A percentile compares a stretch with the other conserved stretches of the same genome.
These are phyloP conservation scores for Metschnikowia noctiluminum DNA, from an alignment of 805 yeast genomes.

Conservation along the genomic window DNA sequence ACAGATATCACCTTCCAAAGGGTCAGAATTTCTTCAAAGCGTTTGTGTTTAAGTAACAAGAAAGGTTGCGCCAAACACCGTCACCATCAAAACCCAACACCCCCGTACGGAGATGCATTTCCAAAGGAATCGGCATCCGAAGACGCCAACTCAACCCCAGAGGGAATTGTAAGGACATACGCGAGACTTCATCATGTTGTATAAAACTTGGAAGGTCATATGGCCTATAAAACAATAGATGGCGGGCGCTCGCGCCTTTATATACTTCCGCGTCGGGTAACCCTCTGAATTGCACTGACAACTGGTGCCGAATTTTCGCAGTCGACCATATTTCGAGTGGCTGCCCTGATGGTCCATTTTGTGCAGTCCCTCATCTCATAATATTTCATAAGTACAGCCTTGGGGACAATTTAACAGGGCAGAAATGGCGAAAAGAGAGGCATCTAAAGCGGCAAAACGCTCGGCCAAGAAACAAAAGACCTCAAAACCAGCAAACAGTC, in stretches of 20 bases:
- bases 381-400: not conserved
- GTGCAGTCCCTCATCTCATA: constrained; percentile 12
- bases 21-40: constrained; percentile 46
- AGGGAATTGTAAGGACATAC: constrained; percentile 46
- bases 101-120: constrained; percentile 31
- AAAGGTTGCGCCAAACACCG: constrained; percentile 48
- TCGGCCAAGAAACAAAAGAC: constrained; percentile 11
- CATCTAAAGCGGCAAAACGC: constrained; percentile 1
- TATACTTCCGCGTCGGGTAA: constrained; percentile 26
- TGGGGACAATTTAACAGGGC: not conserved
- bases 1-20: constrained; percentile 16
- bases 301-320: not conserved
- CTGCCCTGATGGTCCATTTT: not conserved
- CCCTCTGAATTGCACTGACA: not conserved
- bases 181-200: constrained; percentile 61
- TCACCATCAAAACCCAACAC: constrained; percentile 44
- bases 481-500: constrained; percentile 5
- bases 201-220: constrained; percentile 69
- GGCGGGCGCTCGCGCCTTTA: constrained; percentile 9
- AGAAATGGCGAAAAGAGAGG: constrained; percentile 22
- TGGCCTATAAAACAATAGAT: constrained; percentile 21
- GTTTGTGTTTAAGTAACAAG: constrained; percentile 45
- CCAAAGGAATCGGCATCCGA: constrained; percentile 32
- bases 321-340: not conserved
- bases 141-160: constrained; percentile 35